Evolutionary conservation across 2,329 filamentous ascomycete genomes (phyloP).

Genomic region (Aschersonia sp.): DNA sequence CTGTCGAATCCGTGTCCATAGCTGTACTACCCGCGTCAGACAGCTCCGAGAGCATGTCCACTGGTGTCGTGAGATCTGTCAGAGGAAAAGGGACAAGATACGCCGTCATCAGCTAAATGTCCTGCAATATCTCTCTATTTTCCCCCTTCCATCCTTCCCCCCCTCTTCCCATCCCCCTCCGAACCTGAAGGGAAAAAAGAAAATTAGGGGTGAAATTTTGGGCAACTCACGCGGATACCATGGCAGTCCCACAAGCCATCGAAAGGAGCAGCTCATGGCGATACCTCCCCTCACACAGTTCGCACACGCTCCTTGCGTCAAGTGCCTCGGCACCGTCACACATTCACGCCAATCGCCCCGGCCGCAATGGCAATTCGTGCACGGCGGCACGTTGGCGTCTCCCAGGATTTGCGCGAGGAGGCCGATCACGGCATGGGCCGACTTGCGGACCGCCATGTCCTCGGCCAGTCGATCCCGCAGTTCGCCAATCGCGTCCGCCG

Average conservation of each 20-base stretch:
- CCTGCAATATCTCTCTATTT: no score
- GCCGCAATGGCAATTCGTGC: neutral
- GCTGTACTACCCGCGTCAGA: neutral
- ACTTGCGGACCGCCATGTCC: neutral
- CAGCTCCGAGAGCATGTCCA: neutral
- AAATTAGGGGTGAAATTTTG: neutral
- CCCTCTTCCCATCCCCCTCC: no score
- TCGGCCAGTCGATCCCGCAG: neutral
- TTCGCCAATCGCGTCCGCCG: neutral
- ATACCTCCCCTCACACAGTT: slow-evolving; percentile 1
- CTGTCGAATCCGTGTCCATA: neutral
- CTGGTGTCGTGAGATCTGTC: neutral
- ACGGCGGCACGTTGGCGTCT: neutral
- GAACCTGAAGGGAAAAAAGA: no score
- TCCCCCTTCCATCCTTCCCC: no score
- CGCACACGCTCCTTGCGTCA: slow-evolving; percentile 1
- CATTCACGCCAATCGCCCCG: slow-evolving; percentile 1
- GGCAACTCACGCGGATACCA: neutral
- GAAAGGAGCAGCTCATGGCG: neutral
- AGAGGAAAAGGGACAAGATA: no score
- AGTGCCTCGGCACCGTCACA: neutral
- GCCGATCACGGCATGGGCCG: neutral
- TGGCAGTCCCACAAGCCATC: neutral
- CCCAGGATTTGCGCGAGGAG: neutral
- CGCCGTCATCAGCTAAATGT: no score